Evolutionary conservation across 169 alveolate species (phyloP).

Genomic region (Plasmodium yoelii): DNA sequence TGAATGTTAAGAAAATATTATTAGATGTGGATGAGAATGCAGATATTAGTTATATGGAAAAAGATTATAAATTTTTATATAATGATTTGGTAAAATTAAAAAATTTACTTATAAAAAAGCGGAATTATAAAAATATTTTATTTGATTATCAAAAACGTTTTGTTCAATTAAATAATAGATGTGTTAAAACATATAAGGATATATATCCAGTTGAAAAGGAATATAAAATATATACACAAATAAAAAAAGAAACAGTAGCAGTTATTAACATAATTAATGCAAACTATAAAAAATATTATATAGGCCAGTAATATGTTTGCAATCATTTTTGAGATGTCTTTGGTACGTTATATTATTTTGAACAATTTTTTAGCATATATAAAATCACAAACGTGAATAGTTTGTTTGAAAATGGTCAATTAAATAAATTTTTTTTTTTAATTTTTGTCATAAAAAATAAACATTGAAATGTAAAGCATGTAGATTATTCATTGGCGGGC

Average conservation of each 20-base stretch:
- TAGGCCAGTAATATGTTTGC: neutral
- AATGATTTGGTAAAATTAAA: conserved; percentile 68
- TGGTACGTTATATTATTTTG: neutral
- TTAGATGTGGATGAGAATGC: conserved; percentile 39
- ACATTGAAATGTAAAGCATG: too few species aligned
- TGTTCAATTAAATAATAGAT: conserved; percentile 66
- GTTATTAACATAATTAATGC: conserved; percentile 45
- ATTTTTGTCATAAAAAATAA: too few species aligned
- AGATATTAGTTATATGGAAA: conserved; percentile 72
- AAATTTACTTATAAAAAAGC: conserved; percentile 53
- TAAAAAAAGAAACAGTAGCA: conserved; percentile 59
- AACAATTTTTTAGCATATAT: too few species aligned
- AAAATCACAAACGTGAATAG: too few species aligned
- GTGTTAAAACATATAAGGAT: conserved; percentile 72
- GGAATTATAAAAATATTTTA: conserved; percentile 62
- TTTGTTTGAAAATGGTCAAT: too few species aligned
- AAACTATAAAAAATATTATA: conserved; percentile 52
- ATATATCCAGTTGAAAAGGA: conserved; percentile 76
- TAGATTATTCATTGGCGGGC: too few species aligned
- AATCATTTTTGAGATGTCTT: neutral
- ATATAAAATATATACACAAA: conserved; percentile 70
- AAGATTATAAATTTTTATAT: conserved; percentile 50
- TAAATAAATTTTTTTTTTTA: too few species aligned
- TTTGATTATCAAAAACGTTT: conserved; percentile 64
- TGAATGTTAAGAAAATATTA: conserved; percentile 41